Base-by-base conservation (phyloP, 768 basidiomycete genomes). In the Clitopilus passeckerianus region DNA sequence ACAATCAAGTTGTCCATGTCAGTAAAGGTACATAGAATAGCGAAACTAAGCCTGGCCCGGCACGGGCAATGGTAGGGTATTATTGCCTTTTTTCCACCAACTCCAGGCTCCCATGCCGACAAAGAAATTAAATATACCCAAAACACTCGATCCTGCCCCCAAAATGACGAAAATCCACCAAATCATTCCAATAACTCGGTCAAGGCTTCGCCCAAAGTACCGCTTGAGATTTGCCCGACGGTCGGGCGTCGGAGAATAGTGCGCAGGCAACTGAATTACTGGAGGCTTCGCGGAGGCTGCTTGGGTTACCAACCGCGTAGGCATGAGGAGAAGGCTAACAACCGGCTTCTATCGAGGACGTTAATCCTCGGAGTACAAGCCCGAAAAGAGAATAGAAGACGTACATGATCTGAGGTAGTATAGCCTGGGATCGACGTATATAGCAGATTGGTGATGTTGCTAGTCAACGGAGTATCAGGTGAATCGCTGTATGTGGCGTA, bases 391-490 rank as follows among this genome's bases (percentile, higher is more conserved):
- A 12, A 52, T n/a, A 22, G 14, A 35, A 16, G 14, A 73, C 87
- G 43, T 73, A 90, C 90, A 73, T 98, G 96, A 72, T 98, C 96
- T 10, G 93, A 95, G 3, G 89, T 85, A 14, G 89, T 90, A 71
- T 95, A 92, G 0, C 89, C 86, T 14, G 89, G 90, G 62, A 94
- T 80, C 35, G 86, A 85, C 1, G 90, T 90, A 69, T 95, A 95
- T 54, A 92, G 68, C 18, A 91, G 59, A 61, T 88, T 90, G 2
- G 70, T 79, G 61, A 90, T 84, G 59, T 79, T 67, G 1, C 88
- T 85, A 35, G 75, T 66, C 9, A 81, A 75, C 7, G 77, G 77
- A 6, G 71, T 71, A 59, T 80, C 76, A 1, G 83, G 82, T 1
- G 80, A 81, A 69, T 92, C 91, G 20, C 80, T 80, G 67, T 86